These are phyloP conservation scores for Pseudopediastrum boryanum DNA, from an alignment of 139 green algal species.

Conservation along the genomic window DNA sequence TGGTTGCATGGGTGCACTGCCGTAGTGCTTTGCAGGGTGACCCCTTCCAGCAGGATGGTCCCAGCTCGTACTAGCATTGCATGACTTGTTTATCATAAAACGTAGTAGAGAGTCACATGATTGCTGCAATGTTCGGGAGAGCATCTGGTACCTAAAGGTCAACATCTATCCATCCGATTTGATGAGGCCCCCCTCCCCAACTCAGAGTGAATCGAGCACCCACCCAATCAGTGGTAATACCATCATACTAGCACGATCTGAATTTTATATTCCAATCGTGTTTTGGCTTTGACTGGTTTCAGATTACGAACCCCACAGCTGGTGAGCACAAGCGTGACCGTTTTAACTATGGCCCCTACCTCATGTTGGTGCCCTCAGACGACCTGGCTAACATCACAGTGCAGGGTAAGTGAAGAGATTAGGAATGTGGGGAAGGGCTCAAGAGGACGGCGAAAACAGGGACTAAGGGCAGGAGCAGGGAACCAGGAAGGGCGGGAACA, in stretches of 20 bases:
- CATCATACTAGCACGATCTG: neutral
- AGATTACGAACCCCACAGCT: no score
- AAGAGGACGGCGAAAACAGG: no score
- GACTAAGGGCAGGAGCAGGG: no score
- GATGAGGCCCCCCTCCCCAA: neutral
- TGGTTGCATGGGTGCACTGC: no score
- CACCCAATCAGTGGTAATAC: neutral
- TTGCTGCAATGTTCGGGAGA: no score
- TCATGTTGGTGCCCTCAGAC: slow-evolving; percentile 59
- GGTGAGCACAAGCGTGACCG: slow-evolving; percentile 38
- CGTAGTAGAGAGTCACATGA: no score
- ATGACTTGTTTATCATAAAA: no score
- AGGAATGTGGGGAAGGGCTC: no score
- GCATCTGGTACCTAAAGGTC: neutral
- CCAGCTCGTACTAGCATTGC: no score
- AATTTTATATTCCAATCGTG: neutral
- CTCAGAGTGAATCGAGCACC: neutral
- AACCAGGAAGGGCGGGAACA: no score
- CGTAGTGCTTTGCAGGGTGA: no score
- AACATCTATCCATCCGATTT: neutral
- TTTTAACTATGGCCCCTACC: slow-evolving; percentile 62
- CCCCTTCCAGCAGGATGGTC: no score
- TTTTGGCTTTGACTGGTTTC: neutral
- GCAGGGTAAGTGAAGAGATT: slow-evolving; percentile 44
- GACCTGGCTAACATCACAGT: slow-evolving; percentile 67